A percentile compares a stretch with the other conserved stretches of the same genome.
Conservation (phyloP, 352 stramenopile species). For the Phytophthora chlamydospora region DNA sequence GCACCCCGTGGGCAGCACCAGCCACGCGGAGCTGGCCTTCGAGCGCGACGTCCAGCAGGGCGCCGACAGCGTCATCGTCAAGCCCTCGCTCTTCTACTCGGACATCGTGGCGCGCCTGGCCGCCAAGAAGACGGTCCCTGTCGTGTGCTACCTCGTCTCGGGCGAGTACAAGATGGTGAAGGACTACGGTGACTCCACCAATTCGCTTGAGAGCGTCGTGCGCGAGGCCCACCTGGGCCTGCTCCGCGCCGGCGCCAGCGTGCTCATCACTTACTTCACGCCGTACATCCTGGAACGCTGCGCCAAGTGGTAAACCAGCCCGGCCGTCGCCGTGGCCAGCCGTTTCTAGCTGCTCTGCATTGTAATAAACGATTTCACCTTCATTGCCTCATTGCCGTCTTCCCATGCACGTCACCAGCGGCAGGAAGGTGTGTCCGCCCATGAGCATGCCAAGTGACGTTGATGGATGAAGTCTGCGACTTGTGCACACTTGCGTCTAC, state of each 20-base stretch:
- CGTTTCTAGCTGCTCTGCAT: not conserved
- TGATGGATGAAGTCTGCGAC: constrained; percentile 18
- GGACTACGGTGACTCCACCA: constrained; percentile 88
- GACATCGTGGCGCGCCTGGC: constrained; percentile 97
- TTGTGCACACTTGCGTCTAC: constrained; percentile 8
- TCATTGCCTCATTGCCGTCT: not conserved
- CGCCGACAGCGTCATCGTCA: constrained; percentile 99
- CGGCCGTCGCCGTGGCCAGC: too few relatives aligned
- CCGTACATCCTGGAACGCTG: constrained; percentile 88
- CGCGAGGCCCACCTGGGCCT: constrained; percentile 82
- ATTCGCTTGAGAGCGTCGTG: constrained; percentile 86
- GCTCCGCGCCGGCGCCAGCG: constrained; percentile 93
- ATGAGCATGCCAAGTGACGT: too few relatives aligned
- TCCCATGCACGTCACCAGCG: not conserved
- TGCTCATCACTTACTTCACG: constrained; percentile 99
- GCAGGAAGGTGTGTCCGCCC: too few relatives aligned
- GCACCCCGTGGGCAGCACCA: constrained; percentile 87
- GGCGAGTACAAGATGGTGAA: constrained; percentile 99
- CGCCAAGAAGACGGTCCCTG: constrained; percentile 91
- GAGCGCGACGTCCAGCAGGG: constrained; percentile 86
- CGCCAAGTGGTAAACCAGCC: constrained; percentile 69
- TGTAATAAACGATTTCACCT: constrained; percentile 4
- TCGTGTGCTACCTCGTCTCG: constrained; percentile 98
- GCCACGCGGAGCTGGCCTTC: constrained; percentile 82
- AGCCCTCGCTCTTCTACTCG: constrained; percentile 98